phyloP scores from a whole-genome alignment of 1,284 basidiomycete species.

The Cryptococcus maquisensis region DNA sequence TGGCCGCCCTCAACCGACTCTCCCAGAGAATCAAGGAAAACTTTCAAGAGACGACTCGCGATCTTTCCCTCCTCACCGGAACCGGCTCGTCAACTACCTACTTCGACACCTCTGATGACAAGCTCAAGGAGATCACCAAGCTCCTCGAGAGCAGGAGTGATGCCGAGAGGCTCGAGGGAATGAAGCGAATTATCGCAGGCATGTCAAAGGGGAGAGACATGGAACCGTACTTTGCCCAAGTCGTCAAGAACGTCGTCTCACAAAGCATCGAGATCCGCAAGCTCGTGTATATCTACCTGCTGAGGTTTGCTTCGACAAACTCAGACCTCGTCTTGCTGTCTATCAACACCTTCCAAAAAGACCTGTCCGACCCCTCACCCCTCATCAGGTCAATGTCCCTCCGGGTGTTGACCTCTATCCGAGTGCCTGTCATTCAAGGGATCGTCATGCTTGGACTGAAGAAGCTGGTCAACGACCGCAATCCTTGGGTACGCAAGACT shows the following conservation, averaged over 20 bases:
- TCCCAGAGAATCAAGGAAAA: constrained; percentile 49
- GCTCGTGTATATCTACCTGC: constrained; percentile 94
- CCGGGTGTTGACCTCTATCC: constrained; percentile 87
- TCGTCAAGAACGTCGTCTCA: constrained; percentile 89
- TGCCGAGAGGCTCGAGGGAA: constrained; percentile 82
- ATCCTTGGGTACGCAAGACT: constrained; percentile 89
- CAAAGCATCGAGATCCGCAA: constrained; percentile 90
- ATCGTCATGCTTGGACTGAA: constrained; percentile 84
- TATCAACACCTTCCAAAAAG: constrained; percentile 98
- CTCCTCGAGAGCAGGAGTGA: constrained; percentile 83
- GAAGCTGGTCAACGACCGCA: constrained; percentile 83
- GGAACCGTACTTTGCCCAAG: constrained; percentile 86
- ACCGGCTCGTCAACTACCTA: constrained; percentile 36
- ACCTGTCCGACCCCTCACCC: constrained; percentile 85
- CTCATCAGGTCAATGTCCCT: constrained; percentile 91
- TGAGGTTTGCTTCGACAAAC: constrained; percentile 85
- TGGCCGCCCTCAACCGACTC: constrained; percentile 46
- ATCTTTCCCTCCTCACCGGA: constrained; percentile 43
- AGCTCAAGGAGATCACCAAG: constrained; percentile 60
- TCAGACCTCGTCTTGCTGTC: constrained; percentile 93
- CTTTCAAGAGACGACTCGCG: constrained; percentile 49
- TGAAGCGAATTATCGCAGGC: constrained; percentile 89
- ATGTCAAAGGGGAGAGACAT: constrained; percentile 91
- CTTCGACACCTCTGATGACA: constrained; percentile 49
- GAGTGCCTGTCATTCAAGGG: constrained; percentile 74